Evolutionary conservation across 2,329 filamentous ascomycete genomes (phyloP), one percentile per base, ranked within the genome.

Genomic region (Dactylellina sp.): DNA sequence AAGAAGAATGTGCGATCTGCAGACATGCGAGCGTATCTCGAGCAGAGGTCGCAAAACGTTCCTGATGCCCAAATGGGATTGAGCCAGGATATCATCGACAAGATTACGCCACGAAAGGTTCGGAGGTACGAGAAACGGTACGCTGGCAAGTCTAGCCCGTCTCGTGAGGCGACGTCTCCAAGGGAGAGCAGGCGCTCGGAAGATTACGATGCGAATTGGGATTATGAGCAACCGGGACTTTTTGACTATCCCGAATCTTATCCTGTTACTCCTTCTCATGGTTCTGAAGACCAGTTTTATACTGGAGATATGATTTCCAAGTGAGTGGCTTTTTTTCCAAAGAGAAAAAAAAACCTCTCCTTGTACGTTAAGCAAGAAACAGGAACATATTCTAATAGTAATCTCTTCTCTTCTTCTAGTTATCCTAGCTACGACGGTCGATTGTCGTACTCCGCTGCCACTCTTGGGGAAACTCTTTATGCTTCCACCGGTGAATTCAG

Each of bases 1-100:
- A 74, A 74, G 56, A 74, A 74, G 61, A 74, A 74, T 52, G 70
- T 74, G 22, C 53, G 70, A 40, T 74, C 70, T 47, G 70, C 70
- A 12, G 70, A 74, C 52, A 74, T 74, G 70, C 53, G 70, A 50
- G 70, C 70, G 39, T 74, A 74, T 40, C 70, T 74, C 42, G 70
- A 74, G 18, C 70, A 66, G 39, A 74, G 65, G 46, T 56, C 40
- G 18, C 70, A 74, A 39, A 74, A 74, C 40, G 42, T 74, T 35
- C 70, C 70, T 16, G 70, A 74, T 56, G 56, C 61, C 39, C 44
- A 74, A 28, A 74, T 74, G 70, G 70, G 55, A 53, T 61, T 74
- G 55, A 74, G 70, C 61, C 55, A 46, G 53, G 70, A 74, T 16
- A 65, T 74, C 49, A 74, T 74, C 61, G 70, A 74, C 32, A 74